Base-by-base conservation (phyloP, 1,284 basidiomycete species). In the Apiotrichum domesticum region DNA sequence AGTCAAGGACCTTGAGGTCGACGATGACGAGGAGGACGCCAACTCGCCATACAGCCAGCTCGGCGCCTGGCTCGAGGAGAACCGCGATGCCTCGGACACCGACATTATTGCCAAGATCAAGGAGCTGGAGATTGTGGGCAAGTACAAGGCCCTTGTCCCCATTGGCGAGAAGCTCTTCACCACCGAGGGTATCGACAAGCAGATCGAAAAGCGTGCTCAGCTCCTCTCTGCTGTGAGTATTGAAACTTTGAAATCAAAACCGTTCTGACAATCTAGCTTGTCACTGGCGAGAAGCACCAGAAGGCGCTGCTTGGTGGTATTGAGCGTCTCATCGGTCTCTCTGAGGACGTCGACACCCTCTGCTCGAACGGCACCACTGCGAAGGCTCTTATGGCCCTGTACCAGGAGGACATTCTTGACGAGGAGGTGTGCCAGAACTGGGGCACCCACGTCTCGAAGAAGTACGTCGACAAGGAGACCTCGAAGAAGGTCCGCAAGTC, bases 371-470 rank as follows among this genome's bases (percentile, higher is more conserved):
- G 73, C 11, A 58, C 62, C 3, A 68, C 67, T 15, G 66, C 72
- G 50, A 98, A 98, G 79, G 86, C 96, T 62, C 83, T 99, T 62
- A 98, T 98, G 95, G 84, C 78, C 10, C 83, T 96, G 65, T 99
- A 98, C 78, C 94, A 98, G 77, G 83, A 82, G 49, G 95, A 98
- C 67, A 80, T 97, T 21, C 79, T 99, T 47, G 93, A 97, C 15
- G 95, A 99, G 75, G 92, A 92, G 35, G 82, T 96, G 14, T 81
- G 93, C 62, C 85, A 82, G 51, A 85, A 93, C 65, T 98, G 94
- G 94, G 94, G 93, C 35, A 97, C 90, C 6, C 95, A 98, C 70
- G 92, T 96, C 67, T 90, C 87, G 78, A 96, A 91, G 82, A 97
- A 98, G 81, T 98, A 96, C 73, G 91, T 95, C 56, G 90, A 95